Base-by-base conservation (phyloP, 768 basidiomycete species). In the Macrolepiota fuliginosa region DNA sequence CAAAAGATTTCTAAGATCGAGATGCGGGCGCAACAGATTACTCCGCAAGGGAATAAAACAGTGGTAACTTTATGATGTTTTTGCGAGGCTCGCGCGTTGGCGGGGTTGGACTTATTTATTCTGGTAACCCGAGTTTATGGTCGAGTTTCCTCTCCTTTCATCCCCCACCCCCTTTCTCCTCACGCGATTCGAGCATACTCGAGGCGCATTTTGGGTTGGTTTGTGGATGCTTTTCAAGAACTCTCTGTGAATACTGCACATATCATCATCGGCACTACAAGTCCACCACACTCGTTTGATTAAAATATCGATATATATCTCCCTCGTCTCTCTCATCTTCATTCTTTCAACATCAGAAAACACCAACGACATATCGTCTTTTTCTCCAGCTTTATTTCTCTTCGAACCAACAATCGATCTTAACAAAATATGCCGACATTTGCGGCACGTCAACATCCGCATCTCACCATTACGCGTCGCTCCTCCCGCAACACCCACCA, bases 391-490 rank as follows among this genome's bases (percentile, higher is more conserved):
- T 36, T n/a, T 17, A 10, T 1, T 22, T 15, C 4, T 37, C n/a
- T 15, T 54, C 40, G 42, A 42, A n/a, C n/a, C n/a, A n/a, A n/a
- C n/a, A n/a, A n/a, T n/a, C n/a, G n/a, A n/a, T n/a, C n/a, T n/a
- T n/a, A 56, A 22, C 40, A n/a, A 40, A 55, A 55, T 42, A 58
- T 58, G 56, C 56, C 56, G 4, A 54, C 40, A 37, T 61, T 61
- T 32, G 59, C 32, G 22, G 40, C 52, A 15, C 59, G 51, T 22
- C 59, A 54, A 29, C 51, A 49, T n/a, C 51, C 39, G 25, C 59
- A 61, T 25, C 59, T 42, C 27, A 12, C 36, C 10, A 53, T 54
- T 40, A 42, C 47, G 10, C 56, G 51, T 36, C 59, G 59, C 32
- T 19, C 39, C 9, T 13, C 49, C 3, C 10, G 4, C 7, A 32